These are phyloP conservation scores for Maudiozyma turicensis DNA, from an alignment of 805 yeast genomes.

Conservation along the genomic window DNA sequence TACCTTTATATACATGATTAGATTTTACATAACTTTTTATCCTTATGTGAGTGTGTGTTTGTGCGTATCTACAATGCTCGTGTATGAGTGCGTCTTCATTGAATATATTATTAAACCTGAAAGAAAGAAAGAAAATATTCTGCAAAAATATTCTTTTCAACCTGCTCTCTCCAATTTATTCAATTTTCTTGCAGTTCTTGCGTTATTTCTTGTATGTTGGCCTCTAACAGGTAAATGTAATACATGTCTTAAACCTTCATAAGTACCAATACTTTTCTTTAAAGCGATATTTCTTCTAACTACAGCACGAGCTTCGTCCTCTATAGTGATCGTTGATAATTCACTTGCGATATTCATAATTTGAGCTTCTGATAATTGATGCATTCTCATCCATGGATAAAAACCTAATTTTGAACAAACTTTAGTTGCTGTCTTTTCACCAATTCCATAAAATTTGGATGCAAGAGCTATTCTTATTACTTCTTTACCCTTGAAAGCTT, in stretches of 20 bases:
- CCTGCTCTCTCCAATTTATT: conserved; percentile 64
- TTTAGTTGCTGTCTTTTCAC: conserved; percentile 58
- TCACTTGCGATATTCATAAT: conserved; percentile 81
- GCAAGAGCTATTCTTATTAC: conserved; percentile 52
- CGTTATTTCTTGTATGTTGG: conserved; percentile 86
- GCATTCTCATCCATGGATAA: conserved; percentile 91
- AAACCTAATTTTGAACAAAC: conserved; percentile 84
- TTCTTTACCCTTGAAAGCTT: conserved; percentile 38
- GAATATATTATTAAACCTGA: background rate
- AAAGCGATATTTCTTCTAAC: conserved; percentile 67
- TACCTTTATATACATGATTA: too few species aligned
- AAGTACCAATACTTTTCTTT: conserved; percentile 75
- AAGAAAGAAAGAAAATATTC: background rate
- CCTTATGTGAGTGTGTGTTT: too few species aligned
- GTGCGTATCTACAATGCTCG: too few species aligned
- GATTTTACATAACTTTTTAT: too few species aligned
- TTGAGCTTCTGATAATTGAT: conserved; percentile 82
- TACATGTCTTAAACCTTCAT: conserved; percentile 84
- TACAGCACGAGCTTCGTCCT: conserved; percentile 65
- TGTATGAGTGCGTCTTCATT: too few species aligned
- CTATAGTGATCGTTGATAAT: conserved; percentile 71
- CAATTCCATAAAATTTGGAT: conserved; percentile 78
- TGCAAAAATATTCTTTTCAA: conserved; percentile 6
- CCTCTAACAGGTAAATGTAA: conserved; percentile 77
- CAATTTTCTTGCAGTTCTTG: conserved; percentile 78